These are phyloP conservation scores for Glomus cerebriforme DNA, from an alignment of 192 early-diverging fungal genomes.

Conservation along the genomic window DNA sequence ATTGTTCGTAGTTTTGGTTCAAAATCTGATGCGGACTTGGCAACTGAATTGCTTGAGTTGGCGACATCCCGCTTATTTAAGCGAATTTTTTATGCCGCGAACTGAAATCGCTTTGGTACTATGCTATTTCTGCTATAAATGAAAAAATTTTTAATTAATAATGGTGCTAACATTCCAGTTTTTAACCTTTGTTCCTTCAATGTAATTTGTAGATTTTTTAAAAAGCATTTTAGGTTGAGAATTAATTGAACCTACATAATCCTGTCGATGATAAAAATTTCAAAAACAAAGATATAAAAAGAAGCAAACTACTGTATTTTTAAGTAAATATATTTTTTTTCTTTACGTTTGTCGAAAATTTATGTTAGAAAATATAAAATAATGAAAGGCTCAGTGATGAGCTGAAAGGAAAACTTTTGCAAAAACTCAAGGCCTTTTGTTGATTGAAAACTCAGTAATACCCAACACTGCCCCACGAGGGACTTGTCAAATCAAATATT, in stretches of 20 bases:
- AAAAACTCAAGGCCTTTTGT: background rate
- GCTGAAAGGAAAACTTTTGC: background rate
- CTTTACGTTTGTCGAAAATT: background rate
- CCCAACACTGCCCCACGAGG: background rate
- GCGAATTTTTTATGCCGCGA: slow-evolving; percentile 7
- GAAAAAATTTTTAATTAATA: background rate
- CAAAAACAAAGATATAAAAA: background rate
- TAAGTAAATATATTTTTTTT: background rate
- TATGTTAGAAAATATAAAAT: background rate
- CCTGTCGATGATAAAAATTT: background rate
- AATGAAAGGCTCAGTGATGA: background rate
- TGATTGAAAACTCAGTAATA: background rate
- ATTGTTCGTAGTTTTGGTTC: slow-evolving; percentile 4
- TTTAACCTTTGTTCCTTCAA: background rate
- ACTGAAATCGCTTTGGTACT: background rate
- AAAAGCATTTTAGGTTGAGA: background rate
- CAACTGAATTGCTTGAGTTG: slow-evolving; percentile 13
- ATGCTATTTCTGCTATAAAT: background rate
- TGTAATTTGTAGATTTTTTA: too few relatives aligned
- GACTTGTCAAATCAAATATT: background rate
- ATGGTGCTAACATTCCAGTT: background rate
- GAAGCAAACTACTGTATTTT: background rate
- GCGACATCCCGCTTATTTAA: slow-evolving; percentile 1
- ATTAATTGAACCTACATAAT: background rate
- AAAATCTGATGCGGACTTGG: slow-evolving; percentile 14